Percentiles rank a stretch among this genome's conserved stretches.
phyloP scores from a whole-genome alignment of 352 stramenopile genomes.

The Thalassiosira oceanica region DNA sequence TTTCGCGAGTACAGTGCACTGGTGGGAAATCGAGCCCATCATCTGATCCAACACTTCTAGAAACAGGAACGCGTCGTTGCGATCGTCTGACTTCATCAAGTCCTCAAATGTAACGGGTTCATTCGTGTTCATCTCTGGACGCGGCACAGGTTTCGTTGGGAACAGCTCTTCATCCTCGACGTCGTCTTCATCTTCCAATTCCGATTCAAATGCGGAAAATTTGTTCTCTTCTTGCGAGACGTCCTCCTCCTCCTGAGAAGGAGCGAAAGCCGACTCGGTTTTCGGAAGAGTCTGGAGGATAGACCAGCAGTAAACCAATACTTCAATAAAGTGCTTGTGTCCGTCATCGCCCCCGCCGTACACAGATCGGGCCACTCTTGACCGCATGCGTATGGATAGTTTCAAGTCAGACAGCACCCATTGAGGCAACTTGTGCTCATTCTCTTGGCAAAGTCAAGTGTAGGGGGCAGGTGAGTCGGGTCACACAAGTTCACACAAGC shows the following conservation, averaged over 20 bases:
- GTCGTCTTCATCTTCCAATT: slow-evolving; percentile 37
- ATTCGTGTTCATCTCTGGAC: slow-evolving; percentile 10
- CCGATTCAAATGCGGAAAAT: slow-evolving; percentile 14
- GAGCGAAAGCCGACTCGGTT: not conserved
- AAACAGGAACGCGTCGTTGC: slow-evolving; percentile 46
- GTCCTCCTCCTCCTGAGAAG: not conserved
- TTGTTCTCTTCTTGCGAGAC: slow-evolving; percentile 31
- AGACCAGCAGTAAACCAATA: slow-evolving; percentile 47
- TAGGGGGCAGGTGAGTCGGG: too few relatives aligned
- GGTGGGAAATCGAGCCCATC: slow-evolving; percentile 14
- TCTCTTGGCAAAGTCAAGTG: not conserved
- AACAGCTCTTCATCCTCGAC: slow-evolving; percentile 40
- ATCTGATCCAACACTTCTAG: slow-evolving; percentile 39
- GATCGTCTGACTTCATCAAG: slow-evolving; percentile 39
- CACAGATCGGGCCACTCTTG: slow-evolving; percentile 25
- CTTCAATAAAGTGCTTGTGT: slow-evolving; percentile 44
- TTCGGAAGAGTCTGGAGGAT: slow-evolving; percentile 16
- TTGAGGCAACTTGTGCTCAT: slow-evolving; percentile 26
- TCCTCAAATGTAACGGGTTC: slow-evolving; percentile 30
- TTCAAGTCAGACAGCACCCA: too few relatives aligned
- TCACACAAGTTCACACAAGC: too few relatives aligned
- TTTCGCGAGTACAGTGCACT: slow-evolving; percentile 13
- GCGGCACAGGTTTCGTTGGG: slow-evolving; percentile 13
- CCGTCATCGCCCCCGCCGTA: slow-evolving; percentile 42
- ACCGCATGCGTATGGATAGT: slow-evolving; percentile 30